These are phyloP conservation scores for Rhizoclosmatium sp. DNA, from an alignment of 192 early-diverging fungal genomes.

Conservation along the genomic window DNA sequence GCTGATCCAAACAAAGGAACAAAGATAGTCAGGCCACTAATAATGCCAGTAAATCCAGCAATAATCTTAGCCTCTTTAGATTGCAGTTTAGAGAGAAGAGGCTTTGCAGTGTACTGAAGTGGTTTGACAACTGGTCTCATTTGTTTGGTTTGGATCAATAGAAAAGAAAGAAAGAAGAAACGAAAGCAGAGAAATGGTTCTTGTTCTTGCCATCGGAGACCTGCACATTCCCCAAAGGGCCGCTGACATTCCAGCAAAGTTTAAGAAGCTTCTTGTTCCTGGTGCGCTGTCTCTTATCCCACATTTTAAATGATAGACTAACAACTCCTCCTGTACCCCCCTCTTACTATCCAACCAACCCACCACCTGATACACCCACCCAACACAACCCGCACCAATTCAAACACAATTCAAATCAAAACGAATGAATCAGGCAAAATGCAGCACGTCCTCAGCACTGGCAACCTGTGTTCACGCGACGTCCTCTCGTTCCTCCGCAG, in stretches of 20 bases:
- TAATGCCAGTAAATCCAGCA: neutral
- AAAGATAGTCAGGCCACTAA: neutral
- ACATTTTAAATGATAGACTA: neutral
- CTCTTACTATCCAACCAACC: neutral
- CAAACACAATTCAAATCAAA: neutral
- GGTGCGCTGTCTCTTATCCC: neutral
- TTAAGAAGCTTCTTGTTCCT: conserved; percentile 88
- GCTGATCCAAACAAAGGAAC: neutral
- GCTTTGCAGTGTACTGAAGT: neutral
- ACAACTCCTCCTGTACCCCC: no score
- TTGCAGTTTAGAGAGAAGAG: neutral
- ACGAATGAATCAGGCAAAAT: conserved; percentile 81
- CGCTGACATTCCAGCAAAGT: conserved; percentile 87
- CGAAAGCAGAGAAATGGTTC: conserved; percentile 47
- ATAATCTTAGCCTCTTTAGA: neutral
- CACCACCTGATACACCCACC: no score
- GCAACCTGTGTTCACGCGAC: conserved; percentile 84
- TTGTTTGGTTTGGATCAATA: neutral
- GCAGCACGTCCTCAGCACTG: conserved; percentile 92
- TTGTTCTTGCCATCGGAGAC: conserved; percentile 92
- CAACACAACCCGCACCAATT: no score
- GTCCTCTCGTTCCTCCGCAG: conserved; percentile 88
- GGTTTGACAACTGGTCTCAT: conserved; percentile 13
- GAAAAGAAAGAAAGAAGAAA: neutral
- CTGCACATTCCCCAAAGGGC: conserved; percentile 94